Conservation (phyloP, 139 green algal genomes). For the Zygnema circumcarinatum region DNA sequence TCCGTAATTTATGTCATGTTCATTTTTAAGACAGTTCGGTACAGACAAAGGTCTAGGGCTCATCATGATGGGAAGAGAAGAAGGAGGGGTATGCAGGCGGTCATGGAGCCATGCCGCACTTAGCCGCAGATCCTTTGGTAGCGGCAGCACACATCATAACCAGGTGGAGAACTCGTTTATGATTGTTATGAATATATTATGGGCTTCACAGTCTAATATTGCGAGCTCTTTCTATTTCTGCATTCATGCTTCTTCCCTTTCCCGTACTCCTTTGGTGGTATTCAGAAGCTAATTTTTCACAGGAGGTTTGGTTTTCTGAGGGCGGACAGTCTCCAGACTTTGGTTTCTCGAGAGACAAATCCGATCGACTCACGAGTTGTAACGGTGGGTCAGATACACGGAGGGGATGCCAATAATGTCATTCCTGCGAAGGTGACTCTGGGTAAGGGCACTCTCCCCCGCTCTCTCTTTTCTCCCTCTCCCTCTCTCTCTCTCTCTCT, state of each 20-base stretch:
- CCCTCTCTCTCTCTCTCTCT: neutral
- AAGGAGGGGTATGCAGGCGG: neutral
- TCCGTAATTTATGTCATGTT: neutral
- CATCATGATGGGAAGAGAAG: neutral
- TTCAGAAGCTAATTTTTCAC: neutral
- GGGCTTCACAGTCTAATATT: too few species aligned
- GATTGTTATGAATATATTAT: too few species aligned
- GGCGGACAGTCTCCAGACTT: neutral
- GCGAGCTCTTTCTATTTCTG: neutral
- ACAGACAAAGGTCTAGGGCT: neutral
- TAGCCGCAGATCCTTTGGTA: conserved; percentile 15
- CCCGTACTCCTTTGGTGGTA: neutral
- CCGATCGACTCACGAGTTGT: neutral
- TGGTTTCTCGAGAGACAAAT: neutral
- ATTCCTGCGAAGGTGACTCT: conserved; percentile 28
- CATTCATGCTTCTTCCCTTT: neutral
- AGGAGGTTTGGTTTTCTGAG: neutral
- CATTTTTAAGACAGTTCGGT: neutral
- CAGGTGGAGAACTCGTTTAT: too few species aligned
- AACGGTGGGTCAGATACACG: conserved; percentile 22
- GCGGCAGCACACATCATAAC: conserved; percentile 26
- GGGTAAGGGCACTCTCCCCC: neutral
- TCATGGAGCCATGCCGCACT: conserved; percentile 19
- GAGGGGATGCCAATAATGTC: conserved; percentile 29
- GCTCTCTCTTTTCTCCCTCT: neutral